Evolutionary conservation across 2,329 filamentous ascomycete genomes (phyloP).

Genomic region (Botryotinia narcissicola): DNA sequence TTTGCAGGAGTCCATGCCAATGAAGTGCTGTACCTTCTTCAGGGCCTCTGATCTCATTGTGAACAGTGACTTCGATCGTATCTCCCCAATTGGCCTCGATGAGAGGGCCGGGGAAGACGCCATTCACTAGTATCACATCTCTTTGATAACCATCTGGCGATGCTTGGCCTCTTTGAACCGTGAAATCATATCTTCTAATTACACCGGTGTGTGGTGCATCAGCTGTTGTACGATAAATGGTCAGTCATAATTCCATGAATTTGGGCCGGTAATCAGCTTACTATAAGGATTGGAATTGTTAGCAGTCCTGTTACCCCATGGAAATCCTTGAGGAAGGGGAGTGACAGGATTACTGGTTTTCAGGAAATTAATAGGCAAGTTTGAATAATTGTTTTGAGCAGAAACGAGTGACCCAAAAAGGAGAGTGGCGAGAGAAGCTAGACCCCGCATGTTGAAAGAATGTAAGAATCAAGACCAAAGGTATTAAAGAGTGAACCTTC

Average conservation of each 20-base stretch:
- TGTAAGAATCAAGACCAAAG: not conserved
- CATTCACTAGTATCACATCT: conserved; percentile 52
- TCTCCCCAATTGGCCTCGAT: conserved; percentile 42
- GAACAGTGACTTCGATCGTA: conserved; percentile 60
- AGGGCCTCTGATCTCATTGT: conserved; percentile 59
- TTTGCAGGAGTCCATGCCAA: conserved; percentile 51
- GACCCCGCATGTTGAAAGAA: conserved; percentile 7
- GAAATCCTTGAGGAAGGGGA: conserved; percentile 48
- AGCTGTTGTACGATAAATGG: not conserved
- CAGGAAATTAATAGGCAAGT: conserved; percentile 7
- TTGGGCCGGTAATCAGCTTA: conserved; percentile 18
- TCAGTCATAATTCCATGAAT: conserved; percentile 20
- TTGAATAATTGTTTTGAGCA: conserved; percentile 17
- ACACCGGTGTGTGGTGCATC: conserved; percentile 37
- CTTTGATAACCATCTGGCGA: conserved; percentile 42
- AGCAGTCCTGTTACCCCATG: conserved; percentile 50
- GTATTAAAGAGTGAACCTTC: not conserved
- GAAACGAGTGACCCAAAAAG: conserved; percentile 19
- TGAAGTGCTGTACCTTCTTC: conserved; percentile 42
- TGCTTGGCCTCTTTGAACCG: conserved; percentile 31
- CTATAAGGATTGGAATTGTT: conserved; percentile 41
- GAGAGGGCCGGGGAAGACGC: conserved; percentile 38
- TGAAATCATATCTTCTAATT: conserved; percentile 39
- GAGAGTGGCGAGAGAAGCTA: conserved; percentile 16
- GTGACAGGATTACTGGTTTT: conserved; percentile 14